A percentile compares a stretch with the other conserved stretches of the same genome.
These are phyloP conservation scores for Dentipellis sp. DNA, from an alignment of 768 basidiomycete genomes.

Conservation along the genomic window DNA sequence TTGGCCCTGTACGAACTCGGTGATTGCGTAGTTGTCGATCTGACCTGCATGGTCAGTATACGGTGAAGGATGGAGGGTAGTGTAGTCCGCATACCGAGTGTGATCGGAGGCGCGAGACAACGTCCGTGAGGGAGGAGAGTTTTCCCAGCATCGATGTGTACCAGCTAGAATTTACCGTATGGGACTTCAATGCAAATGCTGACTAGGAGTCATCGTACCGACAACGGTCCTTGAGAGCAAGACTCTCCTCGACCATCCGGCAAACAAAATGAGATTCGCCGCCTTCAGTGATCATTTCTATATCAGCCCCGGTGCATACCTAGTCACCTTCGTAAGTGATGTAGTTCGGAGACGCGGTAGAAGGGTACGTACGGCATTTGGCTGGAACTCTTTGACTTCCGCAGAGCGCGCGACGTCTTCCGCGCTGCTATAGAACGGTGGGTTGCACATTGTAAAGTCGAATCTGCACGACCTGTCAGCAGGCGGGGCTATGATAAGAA, in stretches of 20 bases:
- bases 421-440: conserved; percentile 80
- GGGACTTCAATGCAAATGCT: not conserved
- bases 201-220: conserved; percentile 29
- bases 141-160: conserved; percentile 93
- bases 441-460: conserved; percentile 91
- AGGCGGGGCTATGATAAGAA: no score
- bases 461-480: conserved; percentile 27
- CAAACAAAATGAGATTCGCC: conserved; percentile 78
- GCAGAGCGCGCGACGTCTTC: conserved; percentile 58
- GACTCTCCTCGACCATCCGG: conserved; percentile 71
- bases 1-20: conserved; percentile 76
- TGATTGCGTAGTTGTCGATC: conserved; percentile 83
- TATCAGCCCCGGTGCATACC: conserved; percentile 80
- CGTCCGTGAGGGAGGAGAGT: conserved; percentile 54
- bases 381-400: conserved; percentile 51
- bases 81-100: conserved; percentile 26
- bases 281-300: conserved; percentile 85
- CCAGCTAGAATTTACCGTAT: conserved; percentile 51
- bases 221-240: conserved; percentile 39
- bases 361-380: conserved; percentile 53
- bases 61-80: not conserved
- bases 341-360: not conserved
- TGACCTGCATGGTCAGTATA: conserved; percentile 20
- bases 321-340: conserved; percentile 18
- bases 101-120: conserved; percentile 47